Conservation (phyloP, 2,329 filamentous ascomycete genomes). For the Penicillium sp. region DNA sequence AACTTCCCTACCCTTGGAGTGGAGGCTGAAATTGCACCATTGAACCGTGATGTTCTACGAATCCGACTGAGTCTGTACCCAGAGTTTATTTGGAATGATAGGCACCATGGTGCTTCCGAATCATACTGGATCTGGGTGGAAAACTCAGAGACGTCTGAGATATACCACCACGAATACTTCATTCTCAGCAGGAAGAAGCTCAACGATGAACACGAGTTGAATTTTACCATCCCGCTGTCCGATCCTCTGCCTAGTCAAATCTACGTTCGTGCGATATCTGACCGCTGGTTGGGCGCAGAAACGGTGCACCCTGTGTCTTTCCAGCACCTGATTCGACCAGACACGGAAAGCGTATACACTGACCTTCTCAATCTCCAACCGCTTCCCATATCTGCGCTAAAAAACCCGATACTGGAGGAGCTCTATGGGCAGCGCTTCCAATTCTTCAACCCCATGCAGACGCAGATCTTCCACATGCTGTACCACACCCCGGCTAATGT, state of each 20-base stretch:
- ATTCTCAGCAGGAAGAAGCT: constrained; percentile 83
- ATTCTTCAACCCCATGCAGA: constrained; percentile 99
- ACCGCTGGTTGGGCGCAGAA: constrained; percentile 92
- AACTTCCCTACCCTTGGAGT: constrained; percentile 88
- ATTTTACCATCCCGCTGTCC: constrained; percentile 90
- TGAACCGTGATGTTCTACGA: constrained; percentile 90
- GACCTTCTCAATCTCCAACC: constrained; percentile 88
- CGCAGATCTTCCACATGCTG: constrained; percentile 92
- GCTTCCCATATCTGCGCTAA: constrained; percentile 72
- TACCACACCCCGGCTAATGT: constrained; percentile 91
- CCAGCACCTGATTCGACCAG: constrained; percentile 91
- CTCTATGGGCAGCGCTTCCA: constrained; percentile 83
- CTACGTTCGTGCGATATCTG: constrained; percentile 86
- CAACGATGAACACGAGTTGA: constrained; percentile 91
- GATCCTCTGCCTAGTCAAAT: constrained; percentile 93
- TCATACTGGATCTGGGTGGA: constrained; percentile 99
- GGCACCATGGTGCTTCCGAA: constrained; percentile 84
- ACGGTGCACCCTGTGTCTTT: constrained; percentile 93
- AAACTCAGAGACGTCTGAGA: constrained; percentile 93
- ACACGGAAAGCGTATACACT: constrained; percentile 95
- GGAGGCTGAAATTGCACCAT: constrained; percentile 85
- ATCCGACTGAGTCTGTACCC: constrained; percentile 81
- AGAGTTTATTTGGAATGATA: constrained; percentile 90
- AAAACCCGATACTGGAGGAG: constrained; percentile 78
- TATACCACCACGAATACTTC: constrained; percentile 96